Conservation (phyloP, 2,329 filamentous ascomycete genomes). For the Mycosphaerella sp. region DNA sequence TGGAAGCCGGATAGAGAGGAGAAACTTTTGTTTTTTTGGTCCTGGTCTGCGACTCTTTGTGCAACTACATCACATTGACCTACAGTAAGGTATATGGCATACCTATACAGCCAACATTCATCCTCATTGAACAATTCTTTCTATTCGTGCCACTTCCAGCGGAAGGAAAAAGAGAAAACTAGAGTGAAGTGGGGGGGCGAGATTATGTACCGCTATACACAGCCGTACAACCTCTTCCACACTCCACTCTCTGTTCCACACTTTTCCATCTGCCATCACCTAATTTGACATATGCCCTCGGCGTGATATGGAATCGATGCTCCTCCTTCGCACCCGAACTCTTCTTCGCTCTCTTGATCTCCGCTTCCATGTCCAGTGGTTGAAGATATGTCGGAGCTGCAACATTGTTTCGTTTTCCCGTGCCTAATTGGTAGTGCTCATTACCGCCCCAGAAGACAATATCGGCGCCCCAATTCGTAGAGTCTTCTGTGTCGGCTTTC, state of each 20-base stretch:
- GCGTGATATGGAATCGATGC: conserved; percentile 75
- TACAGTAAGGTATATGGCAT: too few species aligned
- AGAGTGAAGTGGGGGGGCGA: too few species aligned
- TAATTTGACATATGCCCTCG: conserved; percentile 62
- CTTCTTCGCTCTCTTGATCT: conserved; percentile 54
- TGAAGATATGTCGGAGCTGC: conserved; percentile 71
- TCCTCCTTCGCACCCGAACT: conserved; percentile 56
- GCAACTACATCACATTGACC: too few species aligned
- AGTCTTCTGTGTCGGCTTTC: conserved; percentile 48
- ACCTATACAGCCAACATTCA: too few species aligned
- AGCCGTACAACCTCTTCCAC: conserved; percentile 72
- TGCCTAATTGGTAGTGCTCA: conserved; percentile 88
- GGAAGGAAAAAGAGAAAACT: too few species aligned
- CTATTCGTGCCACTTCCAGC: too few species aligned
- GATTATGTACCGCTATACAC: conserved; percentile 53
- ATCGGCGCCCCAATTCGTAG: conserved; percentile 83
- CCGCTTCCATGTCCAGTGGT: conserved; percentile 61
- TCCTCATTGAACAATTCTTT: too few species aligned
- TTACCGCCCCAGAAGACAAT: conserved; percentile 93
- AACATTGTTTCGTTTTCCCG: conserved; percentile 77
- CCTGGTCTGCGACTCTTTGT: too few species aligned
- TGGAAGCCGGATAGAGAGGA: too few species aligned
- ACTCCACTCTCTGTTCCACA: conserved; percentile 82
- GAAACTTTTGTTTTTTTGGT: too few species aligned
- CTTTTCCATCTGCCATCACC: conserved; percentile 61